Percentiles rank a stretch among this genome's conserved stretches.
Evolutionary conservation across 495 filamentous ascomycete genomes (phyloP).

Genomic region (Bacidia rubella): DNA sequence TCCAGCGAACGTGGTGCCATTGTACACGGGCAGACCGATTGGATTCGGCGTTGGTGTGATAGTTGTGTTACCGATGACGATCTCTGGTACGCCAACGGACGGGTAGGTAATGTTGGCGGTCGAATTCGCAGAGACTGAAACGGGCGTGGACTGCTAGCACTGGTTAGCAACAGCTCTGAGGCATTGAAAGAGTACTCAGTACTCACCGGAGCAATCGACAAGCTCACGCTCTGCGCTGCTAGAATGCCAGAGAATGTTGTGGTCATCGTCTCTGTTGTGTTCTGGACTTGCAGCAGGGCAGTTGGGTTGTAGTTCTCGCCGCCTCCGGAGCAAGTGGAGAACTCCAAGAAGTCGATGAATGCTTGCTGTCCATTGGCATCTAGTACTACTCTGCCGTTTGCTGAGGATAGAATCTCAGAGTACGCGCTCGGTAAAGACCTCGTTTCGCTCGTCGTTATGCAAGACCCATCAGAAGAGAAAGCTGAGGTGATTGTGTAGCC

Average conservation of each 20-base stretch:
- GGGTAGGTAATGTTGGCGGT: conserved; percentile 7
- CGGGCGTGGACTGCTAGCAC: conserved; percentile 4
- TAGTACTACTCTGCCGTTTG: conserved; percentile 11
- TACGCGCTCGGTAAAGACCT: conserved; percentile 10
- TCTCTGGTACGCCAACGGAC: conserved; percentile 10
- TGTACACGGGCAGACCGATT: conserved; percentile 10
- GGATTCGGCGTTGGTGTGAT: conserved; percentile 13
- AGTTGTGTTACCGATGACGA: conserved; percentile 17
- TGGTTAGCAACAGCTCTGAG: too few species aligned
- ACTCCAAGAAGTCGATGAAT: conserved; percentile 13
- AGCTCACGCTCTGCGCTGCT: conserved; percentile 7
- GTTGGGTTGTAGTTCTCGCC: conserved; percentile 7
- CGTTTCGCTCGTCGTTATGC: conserved; percentile 9
- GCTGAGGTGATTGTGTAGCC: conserved; percentile 15
- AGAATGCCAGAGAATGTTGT: conserved; percentile 5
- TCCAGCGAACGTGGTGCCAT: conserved; percentile 1
- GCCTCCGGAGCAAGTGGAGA: conserved; percentile 14
- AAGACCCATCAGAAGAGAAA: conserved; percentile 6
- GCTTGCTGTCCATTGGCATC: conserved; percentile 12
- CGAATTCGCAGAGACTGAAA: conserved; percentile 4
- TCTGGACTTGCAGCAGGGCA: conserved; percentile 11
- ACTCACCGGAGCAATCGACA: conserved; percentile 17
- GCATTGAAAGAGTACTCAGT: background rate
- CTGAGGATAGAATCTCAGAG: conserved; percentile 13
- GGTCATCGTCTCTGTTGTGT: conserved; percentile 13